These are phyloP conservation scores for Stentor coeruleus DNA, from an alignment of 73 alveolate genomes.

Conservation along the genomic window DNA sequence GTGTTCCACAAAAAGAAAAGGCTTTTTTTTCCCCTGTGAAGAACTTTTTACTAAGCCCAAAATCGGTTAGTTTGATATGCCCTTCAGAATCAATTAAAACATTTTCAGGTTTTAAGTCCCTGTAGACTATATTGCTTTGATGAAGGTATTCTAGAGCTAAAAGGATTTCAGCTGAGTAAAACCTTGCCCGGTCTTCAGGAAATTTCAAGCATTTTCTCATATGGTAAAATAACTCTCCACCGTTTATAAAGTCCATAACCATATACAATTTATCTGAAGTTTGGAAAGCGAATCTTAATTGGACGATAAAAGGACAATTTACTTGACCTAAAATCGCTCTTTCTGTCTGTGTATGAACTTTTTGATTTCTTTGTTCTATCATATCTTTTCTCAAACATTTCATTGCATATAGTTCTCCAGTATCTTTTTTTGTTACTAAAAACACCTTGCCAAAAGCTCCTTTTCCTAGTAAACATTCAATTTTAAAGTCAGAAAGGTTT, in stretches of 20 bases:
- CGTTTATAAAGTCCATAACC: constrained; percentile 10
- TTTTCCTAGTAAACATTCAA: not conserved
- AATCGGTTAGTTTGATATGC: constrained; percentile 79
- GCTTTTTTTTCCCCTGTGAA: not conserved
- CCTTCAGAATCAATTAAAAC: constrained; percentile 85
- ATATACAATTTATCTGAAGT: constrained; percentile 39
- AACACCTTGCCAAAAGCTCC: not conserved
- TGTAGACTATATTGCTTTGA: constrained; percentile 69
- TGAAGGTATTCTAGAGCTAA: constrained; percentile 83
- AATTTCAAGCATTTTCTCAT: constrained; percentile 54
- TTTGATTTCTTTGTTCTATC: constrained; percentile 72
- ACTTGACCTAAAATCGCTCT: constrained; percentile 77
- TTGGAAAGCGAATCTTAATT: constrained; percentile 87
- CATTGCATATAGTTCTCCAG: constrained; percentile 83
- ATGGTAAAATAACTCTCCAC: constrained; percentile 55
- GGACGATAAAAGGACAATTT: constrained; percentile 83
- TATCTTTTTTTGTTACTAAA: not conserved
- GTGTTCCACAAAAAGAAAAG: constrained; percentile 28
- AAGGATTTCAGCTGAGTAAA: constrained; percentile 69
- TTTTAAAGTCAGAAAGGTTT: too few species aligned
- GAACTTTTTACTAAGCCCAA: constrained; percentile 70
- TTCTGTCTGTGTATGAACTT: constrained; percentile 85
- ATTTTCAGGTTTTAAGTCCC: constrained; percentile 86
- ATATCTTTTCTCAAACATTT: constrained; percentile 81
- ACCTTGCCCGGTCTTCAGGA: constrained; percentile 82